phyloP scores from a whole-genome alignment of 306 rosid species.

The Begonia peltatifolia region DNA sequence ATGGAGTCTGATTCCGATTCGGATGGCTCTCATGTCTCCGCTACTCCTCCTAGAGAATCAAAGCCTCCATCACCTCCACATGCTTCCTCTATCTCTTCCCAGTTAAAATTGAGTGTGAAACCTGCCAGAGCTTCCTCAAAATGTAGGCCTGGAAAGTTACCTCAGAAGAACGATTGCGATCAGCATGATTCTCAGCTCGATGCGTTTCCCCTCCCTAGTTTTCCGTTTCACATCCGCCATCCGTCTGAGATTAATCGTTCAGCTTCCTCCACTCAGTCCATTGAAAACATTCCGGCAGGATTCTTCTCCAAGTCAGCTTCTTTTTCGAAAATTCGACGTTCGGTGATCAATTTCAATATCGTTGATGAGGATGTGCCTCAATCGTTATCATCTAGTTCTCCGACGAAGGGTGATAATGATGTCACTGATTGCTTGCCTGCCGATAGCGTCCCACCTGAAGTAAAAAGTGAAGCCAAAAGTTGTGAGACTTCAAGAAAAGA shows the following conservation, averaged over 20 bases:
- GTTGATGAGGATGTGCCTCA: constrained; percentile 13
- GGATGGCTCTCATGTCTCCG: constrained; percentile 71
- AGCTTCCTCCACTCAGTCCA: constrained; percentile 20
- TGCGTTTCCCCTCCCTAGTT: constrained; percentile 17
- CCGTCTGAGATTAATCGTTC: constrained; percentile 19
- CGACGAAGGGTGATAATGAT: background rate
- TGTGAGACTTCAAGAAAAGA: constrained; percentile 6
- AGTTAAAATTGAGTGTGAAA: constrained; percentile 18
- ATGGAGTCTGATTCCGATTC: constrained; percentile 55
- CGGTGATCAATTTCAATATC: constrained; percentile 23
- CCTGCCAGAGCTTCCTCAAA: constrained; percentile 19
- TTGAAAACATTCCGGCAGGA: constrained; percentile 50
- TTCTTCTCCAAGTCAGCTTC: constrained; percentile 43
- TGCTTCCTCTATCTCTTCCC: constrained; percentile 11
- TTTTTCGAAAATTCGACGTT: constrained; percentile 42
- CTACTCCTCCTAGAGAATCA: constrained; percentile 66
- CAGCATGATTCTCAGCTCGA: constrained; percentile 11
- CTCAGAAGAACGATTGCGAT: background rate
- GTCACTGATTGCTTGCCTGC: constrained; percentile 4
- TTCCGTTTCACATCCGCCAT: constrained; percentile 57
- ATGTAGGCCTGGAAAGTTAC: constrained; percentile 1
- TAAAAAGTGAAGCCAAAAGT: constrained; percentile 4
- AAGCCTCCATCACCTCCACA: constrained; percentile 18
- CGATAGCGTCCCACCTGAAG: constrained; percentile 9
- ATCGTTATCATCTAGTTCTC: constrained; percentile 5